Base-by-base conservation (phyloP, 1,284 basidiomycete species). In the Singerocomus inundabilis region DNA sequence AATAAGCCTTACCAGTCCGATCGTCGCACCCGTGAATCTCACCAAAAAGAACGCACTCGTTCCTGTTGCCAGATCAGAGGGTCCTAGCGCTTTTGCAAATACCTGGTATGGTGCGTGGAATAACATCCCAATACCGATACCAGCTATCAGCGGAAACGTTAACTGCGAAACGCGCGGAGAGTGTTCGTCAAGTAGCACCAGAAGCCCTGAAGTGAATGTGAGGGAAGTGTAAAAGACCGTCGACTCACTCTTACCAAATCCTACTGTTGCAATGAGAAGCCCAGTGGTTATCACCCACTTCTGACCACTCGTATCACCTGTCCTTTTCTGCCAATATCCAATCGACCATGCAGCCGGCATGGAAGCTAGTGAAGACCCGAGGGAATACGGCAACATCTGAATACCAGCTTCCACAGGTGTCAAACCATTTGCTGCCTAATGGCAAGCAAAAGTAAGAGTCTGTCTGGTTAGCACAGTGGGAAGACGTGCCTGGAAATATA, bases 31-130 rank as follows among this genome's bases (percentile, higher is more conserved):
- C 33, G 88, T 91, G 69, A 91, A 91, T 37, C 88, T 77, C 40
- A 90, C 85, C 48, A 91, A 75, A 67, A 91, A 91, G 64, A 91
- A 91, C 21, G 87, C 88, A 62, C 86, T 84, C 12, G 88, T 91
- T 26, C 85, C 85, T 36, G 82, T 78, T n/a, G 88, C 86, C 48
- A 89, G 69, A 57, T 89, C 82, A 42, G 76, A 70, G 10, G 81
- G 77, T 53, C 77, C 73, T 33, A 91, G 66, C 15, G 83, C 79
- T 52, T 74, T 76, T 38, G 79, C 79, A 63, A 91, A 87, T 13
- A 89, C 77, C 62, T 89, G 86, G 61, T 88, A 89, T 9, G 88
- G 89, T 1, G 88, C 80, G 64, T 90, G 88, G 67, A 91, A 90
- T 25, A 90, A 70, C 78, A 90, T 83, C 38, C 89, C 89, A 47